Evolutionary conservation across 345 rosid species (phyloP), one percentile per base, ranked within the genome.

Genomic region (Pistacia vera): DNA sequence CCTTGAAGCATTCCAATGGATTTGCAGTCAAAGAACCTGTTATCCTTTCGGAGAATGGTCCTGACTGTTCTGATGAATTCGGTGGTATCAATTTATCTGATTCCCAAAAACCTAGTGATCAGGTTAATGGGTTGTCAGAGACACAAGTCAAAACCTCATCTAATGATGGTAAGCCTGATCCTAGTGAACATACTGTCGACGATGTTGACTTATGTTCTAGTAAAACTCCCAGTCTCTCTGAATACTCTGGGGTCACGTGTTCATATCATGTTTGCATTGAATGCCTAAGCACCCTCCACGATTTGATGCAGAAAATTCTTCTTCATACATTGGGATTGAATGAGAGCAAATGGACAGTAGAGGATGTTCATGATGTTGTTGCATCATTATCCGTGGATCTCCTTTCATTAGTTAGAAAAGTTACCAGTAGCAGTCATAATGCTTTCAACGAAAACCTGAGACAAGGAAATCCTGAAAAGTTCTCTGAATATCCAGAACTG

Each of bases 361-460:
- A 92, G 67, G 89, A 89, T 66, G 70, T 92, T 58, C 98, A 96
- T 72, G 91, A 92, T 64, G 83, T 78, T 28, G 93, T 92, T 72
- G 88, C 91, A 20, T 86, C 93, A 48, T 76, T 96, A 82, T 93
- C 94, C 4, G 86, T 85, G 72, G 84, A 87, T 77, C 89, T 93
- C 71, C 84, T 90, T 58, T 85, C 95, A 36, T 85, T 85, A 7
- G 83, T 92, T 48, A 85, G 89, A 68, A 90, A 84, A 77, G 81
- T 72, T 73, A 63, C 85, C 0, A 70, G 54, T 75, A 77, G 75
- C 63, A 72, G 59, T 65, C 79, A 76, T 73, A 59, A 54, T 76
- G 80, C 78, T 18, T 60, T 61, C 56, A 82, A 80, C 16, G 86
- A 77, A 56, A 80, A 73, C 55, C 73, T 71, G 71, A 67, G 63